phyloP scores from a whole-genome alignment of 2,329 filamentous ascomycete species.

The Pseudocercospora fuligena region DNA sequence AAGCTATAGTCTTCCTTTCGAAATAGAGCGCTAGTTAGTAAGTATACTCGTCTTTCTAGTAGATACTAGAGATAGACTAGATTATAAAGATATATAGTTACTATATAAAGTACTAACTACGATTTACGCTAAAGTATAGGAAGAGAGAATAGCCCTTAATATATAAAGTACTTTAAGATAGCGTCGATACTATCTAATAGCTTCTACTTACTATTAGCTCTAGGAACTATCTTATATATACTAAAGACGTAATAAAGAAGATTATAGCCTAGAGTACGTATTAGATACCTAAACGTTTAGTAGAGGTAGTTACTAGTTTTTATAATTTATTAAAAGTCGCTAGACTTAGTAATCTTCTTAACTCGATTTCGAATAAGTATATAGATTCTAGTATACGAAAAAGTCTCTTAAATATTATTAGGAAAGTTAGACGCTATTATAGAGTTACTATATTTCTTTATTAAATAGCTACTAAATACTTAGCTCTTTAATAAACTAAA shows the following conservation, averaged over 20 bases:
- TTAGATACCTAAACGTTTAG: neutral
- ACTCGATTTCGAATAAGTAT: neutral
- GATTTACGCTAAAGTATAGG: neutral
- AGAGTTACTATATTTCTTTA: neutral
- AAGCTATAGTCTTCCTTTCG: slow-evolving; percentile 7
- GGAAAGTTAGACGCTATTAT: slow-evolving; percentile 1
- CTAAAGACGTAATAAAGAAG: neutral
- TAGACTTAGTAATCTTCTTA: neutral
- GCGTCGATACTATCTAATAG: neutral
- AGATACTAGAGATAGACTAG: neutral
- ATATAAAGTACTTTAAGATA: neutral
- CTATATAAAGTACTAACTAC: neutral
- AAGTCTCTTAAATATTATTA: neutral
- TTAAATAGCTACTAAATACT: neutral
- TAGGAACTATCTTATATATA: neutral
- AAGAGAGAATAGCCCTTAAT: neutral
- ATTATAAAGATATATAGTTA: neutral
- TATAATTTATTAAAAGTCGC: neutral
- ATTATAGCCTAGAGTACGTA: neutral
- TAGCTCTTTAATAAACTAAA: neutral
- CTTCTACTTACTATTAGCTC: neutral
- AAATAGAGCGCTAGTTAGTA: neutral
- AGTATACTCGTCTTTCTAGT: neutral
- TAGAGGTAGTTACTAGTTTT: neutral
- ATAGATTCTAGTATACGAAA: neutral